Percentiles rank a stretch among this genome's conserved stretches.
Conservation (phyloP, 352 stramenopile species). For the Phytophthora melonis region DNA sequence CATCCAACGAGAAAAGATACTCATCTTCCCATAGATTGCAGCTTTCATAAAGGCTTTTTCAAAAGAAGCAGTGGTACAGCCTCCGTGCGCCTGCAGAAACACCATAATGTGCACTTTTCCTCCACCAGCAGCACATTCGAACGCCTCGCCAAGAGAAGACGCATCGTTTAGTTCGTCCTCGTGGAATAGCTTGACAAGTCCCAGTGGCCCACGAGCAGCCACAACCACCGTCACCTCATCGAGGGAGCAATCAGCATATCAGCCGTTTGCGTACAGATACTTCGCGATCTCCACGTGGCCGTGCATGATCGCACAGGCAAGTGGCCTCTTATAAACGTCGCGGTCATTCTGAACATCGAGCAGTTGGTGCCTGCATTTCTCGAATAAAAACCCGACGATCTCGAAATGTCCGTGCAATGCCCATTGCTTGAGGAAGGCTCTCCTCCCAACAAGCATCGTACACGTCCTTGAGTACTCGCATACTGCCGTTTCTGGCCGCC, state of each 20-base stretch:
- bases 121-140: neutral
- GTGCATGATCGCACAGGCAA: slow-evolving; percentile 9
- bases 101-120: neutral
- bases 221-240: too few relatives aligned
- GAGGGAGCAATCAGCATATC: too few relatives aligned
- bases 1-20: slow-evolving; percentile 5
- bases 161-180: neutral
- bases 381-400: slow-evolving; percentile 11
- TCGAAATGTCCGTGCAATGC: slow-evolving; percentile 5
- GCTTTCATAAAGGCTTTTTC: slow-evolving; percentile 1
- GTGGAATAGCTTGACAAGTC: neutral
- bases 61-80: slow-evolving; percentile 1
- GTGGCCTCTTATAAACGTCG: neutral
- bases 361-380: neutral
- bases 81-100: neutral
- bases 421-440: slow-evolving; percentile 2
- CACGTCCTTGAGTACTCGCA: slow-evolving; percentile 1
- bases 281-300: neutral
- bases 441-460: neutral
- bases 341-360: neutral
- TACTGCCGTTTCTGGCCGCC: neutral
- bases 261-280: neutral
- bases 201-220: neutral
- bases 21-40: slow-evolving; percentile 1
- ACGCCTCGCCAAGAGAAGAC: neutral